Evolutionary conservation across 179 eudicot genomes (phyloP), one percentile per base, ranked within the genome.

Genomic region (Nepenthes alata): DNA sequence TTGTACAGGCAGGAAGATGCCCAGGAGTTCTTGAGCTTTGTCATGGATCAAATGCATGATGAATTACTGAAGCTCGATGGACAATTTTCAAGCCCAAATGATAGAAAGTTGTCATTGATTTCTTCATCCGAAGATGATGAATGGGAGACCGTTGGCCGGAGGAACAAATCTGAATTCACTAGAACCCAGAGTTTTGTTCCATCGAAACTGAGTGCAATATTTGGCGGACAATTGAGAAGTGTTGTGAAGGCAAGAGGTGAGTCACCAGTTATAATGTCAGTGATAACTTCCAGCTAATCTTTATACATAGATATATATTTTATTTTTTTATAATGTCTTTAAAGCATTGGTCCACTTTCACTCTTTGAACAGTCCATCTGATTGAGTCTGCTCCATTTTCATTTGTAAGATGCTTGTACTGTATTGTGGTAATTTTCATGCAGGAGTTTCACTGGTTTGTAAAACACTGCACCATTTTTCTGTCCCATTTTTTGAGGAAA

Each of bases 101-200:
- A 81, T 37, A 71, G 63, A 8, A 79, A 85, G 51, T 65, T 76
- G 52, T 72, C 82, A 64, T 60, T 88, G 60, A 81, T 85, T 68
- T 90, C 90, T 56, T 72, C 85, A 38, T 75, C 78, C 1, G 97
- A 88, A 41, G 97, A 85, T 70, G 97, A 90, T 61, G 97, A 90
- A 65, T 90, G 97, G 97, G 97, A 90, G 76, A 90, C 93, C 13
- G 97, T 90, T 74, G 97, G 97, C 44, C 97, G 84, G 9, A 90
- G 85, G 79, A 90, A 90, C 59, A 90, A 88, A 79, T 88, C 97
- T 77, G 97, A 93, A n/a, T 88, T 90, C 65, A 90, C 95, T 61
- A 85, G 97, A 81, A 90, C 93, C 66, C 97, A 90, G 78, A 77
- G 77, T 63, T 85, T 83, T 75, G 83, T 80, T 65, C 95, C 88